Conservation (phyloP, 495 filamentous ascomycete genomes). For the Penicillium maclennaniae region DNA sequence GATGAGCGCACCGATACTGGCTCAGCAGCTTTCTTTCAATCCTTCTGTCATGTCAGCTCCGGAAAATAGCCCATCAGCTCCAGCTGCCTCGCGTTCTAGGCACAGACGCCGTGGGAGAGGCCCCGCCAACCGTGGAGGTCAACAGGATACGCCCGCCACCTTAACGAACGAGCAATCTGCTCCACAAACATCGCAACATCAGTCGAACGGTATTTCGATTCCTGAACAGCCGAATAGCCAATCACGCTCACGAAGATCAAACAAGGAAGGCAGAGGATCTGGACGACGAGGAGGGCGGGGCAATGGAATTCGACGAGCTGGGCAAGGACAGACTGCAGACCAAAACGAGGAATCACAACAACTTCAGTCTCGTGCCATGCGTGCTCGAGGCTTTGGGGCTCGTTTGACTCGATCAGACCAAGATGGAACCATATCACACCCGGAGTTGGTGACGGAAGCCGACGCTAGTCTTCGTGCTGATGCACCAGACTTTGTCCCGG, state of each 20-base stretch:
- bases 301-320: constrained; percentile 21
- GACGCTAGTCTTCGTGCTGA: constrained; percentile 36
- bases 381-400: constrained; percentile 51
- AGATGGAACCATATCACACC: constrained; percentile 16
- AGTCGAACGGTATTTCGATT: background rate
- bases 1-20: background rate
- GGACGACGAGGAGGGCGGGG: constrained; percentile 30
- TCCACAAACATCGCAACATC: constrained; percentile 7
- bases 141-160: constrained; percentile 8
- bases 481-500: constrained; percentile 63
- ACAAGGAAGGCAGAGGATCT: constrained; percentile 37
- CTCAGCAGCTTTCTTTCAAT: constrained; percentile 4
- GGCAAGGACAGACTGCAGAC: constrained; percentile 22
- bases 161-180: constrained; percentile 6
- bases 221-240: constrained; percentile 10
- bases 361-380: constrained; percentile 24
- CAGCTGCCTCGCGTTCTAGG: constrained; percentile 27
- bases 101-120: constrained; percentile 34
- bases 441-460: constrained; percentile 20
- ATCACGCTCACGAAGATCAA: constrained; percentile 29
- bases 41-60: constrained; percentile 17
- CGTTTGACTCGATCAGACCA: constrained; percentile 41
- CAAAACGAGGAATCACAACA: constrained; percentile 10
- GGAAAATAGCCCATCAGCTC: constrained; percentile 11
- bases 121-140: constrained; percentile 24